Evolutionary conservation across 78 protist species (phyloP), one percentile per base, ranked within the genome.

Genomic region (Pigoraptor vietnamica): DNA sequence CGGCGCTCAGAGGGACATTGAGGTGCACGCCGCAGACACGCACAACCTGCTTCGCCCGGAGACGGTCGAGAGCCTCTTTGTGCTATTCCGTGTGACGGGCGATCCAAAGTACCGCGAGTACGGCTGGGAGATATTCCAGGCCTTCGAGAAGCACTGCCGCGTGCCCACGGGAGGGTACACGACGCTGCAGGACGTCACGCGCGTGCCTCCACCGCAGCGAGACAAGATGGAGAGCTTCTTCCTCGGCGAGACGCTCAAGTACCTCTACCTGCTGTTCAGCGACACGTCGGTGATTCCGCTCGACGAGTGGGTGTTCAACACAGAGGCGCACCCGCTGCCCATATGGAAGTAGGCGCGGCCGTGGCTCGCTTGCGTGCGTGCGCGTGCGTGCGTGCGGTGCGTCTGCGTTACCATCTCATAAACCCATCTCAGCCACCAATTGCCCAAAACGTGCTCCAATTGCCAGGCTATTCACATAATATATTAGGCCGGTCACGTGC

Each of bases 261-360:
- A 97, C 67, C 39, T 97, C 29, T 95, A 86, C 25, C 88, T 97
- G 39, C 90, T 96, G 33, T 97, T 96, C 79, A 21, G 92, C 40
- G 88, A 83, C 38, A 19, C 9, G 35, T 1, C 25, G 9, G 39
- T 83, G 23, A 83, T 83, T 83, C 88, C 88, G 23, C 88, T 83
- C 1, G 88, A 83, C 88, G 38, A 83, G 39, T 83, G 38, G 35
- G 99, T 98, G 34, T 95, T 98, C 95, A 98, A 97, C 93, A 98
- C 99, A 2, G 99, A 98, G 94, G 99, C 98, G 23, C 99, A 98
- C 90, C 98, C 98, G 24, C 36, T 93, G 2, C 56, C 81, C 35
- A 39, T 94, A 48, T 48, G 67, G 67, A 48, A 48, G 67, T 14
- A 48, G 67, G n/a, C n/a, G n/a, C n/a, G n/a, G n/a, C n/a, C n/a